phyloP scores from a whole-genome alignment of 2,329 filamentous ascomycete genomes.

The Colletotrichum lindemuthianum region DNA sequence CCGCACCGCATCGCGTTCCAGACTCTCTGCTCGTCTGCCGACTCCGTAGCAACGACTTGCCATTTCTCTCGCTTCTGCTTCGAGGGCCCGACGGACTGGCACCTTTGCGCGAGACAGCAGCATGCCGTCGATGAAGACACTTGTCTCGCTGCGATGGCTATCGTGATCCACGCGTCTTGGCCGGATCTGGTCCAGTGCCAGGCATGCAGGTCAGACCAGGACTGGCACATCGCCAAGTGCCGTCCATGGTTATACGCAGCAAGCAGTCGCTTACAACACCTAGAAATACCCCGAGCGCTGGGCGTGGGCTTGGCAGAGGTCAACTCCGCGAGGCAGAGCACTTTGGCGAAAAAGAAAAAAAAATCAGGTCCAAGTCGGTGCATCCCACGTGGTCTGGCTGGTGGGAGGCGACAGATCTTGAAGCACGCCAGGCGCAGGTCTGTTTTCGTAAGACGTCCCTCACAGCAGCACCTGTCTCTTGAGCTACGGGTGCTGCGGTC shows the following conservation, averaged over 20 bases:
- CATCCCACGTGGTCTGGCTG: conserved; percentile 6
- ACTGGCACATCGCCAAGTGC: not conserved
- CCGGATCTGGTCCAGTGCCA: not conserved
- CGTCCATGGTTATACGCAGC: conserved; percentile 2
- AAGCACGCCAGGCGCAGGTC: conserved; percentile 15
- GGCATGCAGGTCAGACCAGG: not conserved
- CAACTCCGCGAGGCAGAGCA: not conserved
- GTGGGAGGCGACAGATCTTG: conserved; percentile 22
- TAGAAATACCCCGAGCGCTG: no score
- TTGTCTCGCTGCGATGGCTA: conserved; percentile 21
- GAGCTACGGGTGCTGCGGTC: no score
- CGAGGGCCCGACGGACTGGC: conserved; percentile 1
- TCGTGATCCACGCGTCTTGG: conserved; percentile 12
- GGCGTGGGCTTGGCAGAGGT: not conserved
- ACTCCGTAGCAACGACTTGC: not conserved
- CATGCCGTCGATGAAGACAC: conserved; percentile 2
- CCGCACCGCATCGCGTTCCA: conserved; percentile 25
- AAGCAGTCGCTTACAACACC: no score
- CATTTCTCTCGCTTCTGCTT: conserved; percentile 20
- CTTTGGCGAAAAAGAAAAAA: not conserved
- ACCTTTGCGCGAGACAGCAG: not conserved
- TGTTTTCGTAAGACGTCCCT: conserved; percentile 24
- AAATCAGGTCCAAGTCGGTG: not conserved
- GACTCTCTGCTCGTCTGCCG: not conserved
- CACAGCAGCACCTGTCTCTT: not conserved